phyloP scores from a whole-genome alignment of 2,329 filamentous ascomycete genomes.

The Fusarium albosuccineum region DNA sequence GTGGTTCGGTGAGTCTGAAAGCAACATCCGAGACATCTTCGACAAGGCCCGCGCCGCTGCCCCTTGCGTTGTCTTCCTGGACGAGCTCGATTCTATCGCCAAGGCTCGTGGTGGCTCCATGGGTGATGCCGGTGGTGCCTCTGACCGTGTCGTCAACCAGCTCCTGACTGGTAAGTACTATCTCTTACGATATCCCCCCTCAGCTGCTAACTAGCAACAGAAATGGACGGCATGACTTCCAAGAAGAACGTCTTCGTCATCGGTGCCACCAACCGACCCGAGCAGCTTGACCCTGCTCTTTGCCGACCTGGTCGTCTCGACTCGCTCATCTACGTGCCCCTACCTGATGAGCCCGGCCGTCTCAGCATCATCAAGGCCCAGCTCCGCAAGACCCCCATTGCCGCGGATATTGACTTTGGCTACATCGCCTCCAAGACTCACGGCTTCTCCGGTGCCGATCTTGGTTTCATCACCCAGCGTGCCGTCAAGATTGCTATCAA shows the following conservation, averaged over 20 bases:
- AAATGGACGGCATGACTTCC: slow-evolving; percentile 99
- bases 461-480: slow-evolving; percentile 98
- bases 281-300: slow-evolving; percentile 97
- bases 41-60: slow-evolving; percentile 99
- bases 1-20: slow-evolving; percentile 99
- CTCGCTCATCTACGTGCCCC: slow-evolving; percentile 96
- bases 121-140: slow-evolving; percentile 96
- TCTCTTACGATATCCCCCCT: not conserved
- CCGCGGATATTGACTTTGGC: slow-evolving; percentile 85
- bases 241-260: slow-evolving; percentile 99
- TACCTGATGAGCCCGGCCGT: slow-evolving; percentile 92
- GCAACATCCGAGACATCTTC: slow-evolving; percentile 99
- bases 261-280: slow-evolving; percentile 97
- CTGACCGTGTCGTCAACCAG: slow-evolving; percentile 99
- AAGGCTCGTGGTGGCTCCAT: slow-evolving; percentile 98
- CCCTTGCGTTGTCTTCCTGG: slow-evolving; percentile 98
- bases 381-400: slow-evolving; percentile 96
- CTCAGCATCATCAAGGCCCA: slow-evolving; percentile 92
- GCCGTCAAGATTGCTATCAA: slow-evolving; percentile 99
- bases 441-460: slow-evolving; percentile 99
- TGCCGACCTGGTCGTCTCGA: slow-evolving; percentile 99
- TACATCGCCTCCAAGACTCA: slow-evolving; percentile 98
- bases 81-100: slow-evolving; percentile 98
- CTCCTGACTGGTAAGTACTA: slow-evolving; percentile 85
- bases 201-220: slow-evolving; percentile 64